Conservation (phyloP, 257 asterid species). For the Solanum sejunctum region DNA sequence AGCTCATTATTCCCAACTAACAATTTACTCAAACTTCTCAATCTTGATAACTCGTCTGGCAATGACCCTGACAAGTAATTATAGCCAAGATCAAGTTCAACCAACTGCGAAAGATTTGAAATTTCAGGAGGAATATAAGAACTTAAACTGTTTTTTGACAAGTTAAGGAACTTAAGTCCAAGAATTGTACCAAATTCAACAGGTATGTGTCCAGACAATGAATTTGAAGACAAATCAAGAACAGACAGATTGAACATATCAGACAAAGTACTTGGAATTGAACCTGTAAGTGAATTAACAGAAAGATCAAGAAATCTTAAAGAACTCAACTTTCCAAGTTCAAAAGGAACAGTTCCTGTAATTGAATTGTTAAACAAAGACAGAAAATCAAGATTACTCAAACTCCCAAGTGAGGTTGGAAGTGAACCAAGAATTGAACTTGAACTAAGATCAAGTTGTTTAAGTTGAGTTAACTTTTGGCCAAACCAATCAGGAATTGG, state of each 20-base stretch:
- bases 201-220: constrained; percentile 42
- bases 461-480: constrained; percentile 21
- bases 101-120: constrained; percentile 30
- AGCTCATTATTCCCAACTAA: constrained; percentile 32
- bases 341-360: constrained; percentile 47
- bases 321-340: constrained; percentile 27
- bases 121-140: constrained; percentile 37
- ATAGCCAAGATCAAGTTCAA: constrained; percentile 40
- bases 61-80: constrained; percentile 40
- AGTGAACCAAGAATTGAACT: constrained; percentile 49
- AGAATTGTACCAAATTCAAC: constrained; percentile 26
- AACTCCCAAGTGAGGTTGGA: constrained; percentile 41
- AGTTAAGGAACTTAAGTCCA: constrained; percentile 24
- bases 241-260: constrained; percentile 31
- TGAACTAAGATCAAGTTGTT: constrained; percentile 62
- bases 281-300: constrained; percentile 39
- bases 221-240: constrained; percentile 54
- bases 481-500: constrained; percentile 62
- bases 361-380: constrained; percentile 39
- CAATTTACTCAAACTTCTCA: constrained; percentile 28
- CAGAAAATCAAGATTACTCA: constrained; percentile 21
- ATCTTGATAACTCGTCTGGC: constrained; percentile 23
- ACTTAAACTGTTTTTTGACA: constrained; percentile 41
- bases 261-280: constrained; percentile 39
- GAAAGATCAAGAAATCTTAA: constrained; percentile 47